Conservation (phyloP, 78 protist species). For the Dictyostelium capitatum region DNA sequence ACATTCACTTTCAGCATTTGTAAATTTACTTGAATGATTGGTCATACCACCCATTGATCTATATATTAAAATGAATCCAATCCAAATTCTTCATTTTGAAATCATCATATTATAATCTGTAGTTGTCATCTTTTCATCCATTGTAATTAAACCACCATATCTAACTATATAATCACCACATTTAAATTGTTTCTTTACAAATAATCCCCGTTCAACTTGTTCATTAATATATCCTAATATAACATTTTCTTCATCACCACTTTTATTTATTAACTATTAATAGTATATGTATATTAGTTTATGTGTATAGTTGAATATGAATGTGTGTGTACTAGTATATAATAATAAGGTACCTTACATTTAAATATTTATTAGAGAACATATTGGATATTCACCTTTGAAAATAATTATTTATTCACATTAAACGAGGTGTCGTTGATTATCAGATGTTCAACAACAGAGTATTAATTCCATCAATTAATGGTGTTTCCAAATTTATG, state of each 20-base stretch:
- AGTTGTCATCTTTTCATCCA: constrained; percentile 51
- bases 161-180: constrained; percentile 68
- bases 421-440: too few relatives aligned
- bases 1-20: constrained; percentile 71
- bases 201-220: constrained; percentile 77
- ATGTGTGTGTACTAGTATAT: too few relatives aligned
- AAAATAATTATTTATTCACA: too few relatives aligned
- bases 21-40: constrained; percentile 65
- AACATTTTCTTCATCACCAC: constrained; percentile 74
- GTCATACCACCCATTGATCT: constrained; percentile 84
- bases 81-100: constrained; percentile 77
- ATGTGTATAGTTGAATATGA: too few relatives aligned
- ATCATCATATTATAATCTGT: constrained; percentile 75
- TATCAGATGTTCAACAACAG: too few relatives aligned
- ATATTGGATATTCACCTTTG: too few relatives aligned
- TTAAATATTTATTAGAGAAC: constrained; percentile 38
- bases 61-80: constrained; percentile 50
- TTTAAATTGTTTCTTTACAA: constrained; percentile 38
- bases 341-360: too few relatives aligned
- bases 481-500: too few relatives aligned
- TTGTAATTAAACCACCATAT: constrained; percentile 74
- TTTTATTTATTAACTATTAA: constrained; percentile 6
- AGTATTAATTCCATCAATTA: too few relatives aligned
- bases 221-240: constrained; percentile 55
- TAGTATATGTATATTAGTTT: too few relatives aligned